phyloP scores from a whole-genome alignment of 805 yeast species.

The Teunomyces pallodes region DNA sequence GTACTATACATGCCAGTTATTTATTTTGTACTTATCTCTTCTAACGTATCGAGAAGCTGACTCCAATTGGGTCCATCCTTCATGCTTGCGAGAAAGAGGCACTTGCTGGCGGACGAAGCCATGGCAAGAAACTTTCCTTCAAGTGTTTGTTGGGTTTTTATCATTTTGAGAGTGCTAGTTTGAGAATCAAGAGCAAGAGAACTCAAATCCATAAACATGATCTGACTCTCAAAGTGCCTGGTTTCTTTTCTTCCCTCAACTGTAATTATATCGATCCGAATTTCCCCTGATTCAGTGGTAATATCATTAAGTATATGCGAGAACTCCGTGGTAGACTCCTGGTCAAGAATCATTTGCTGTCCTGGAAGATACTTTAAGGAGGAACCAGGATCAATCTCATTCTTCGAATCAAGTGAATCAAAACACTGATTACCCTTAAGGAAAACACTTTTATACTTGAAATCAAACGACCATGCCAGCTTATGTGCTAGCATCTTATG shows the following conservation, averaged over 20 bases:
- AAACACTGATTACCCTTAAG: neutral
- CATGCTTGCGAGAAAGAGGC: constrained; percentile 29
- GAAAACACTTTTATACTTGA: constrained; percentile 9
- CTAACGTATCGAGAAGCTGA: constrained; percentile 13
- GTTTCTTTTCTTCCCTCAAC: constrained; percentile 7
- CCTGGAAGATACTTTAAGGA: constrained; percentile 7
- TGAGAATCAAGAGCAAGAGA: constrained; percentile 5
- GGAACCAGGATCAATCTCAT: constrained; percentile 1
- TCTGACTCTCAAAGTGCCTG: constrained; percentile 9
- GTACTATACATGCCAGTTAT: constrained; percentile 4
- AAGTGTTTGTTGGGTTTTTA: neutral
- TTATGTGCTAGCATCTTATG: neutral
- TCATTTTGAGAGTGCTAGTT: neutral
- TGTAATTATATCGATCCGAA: constrained; percentile 10
- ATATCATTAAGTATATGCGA: constrained; percentile 1
- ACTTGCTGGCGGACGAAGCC: constrained; percentile 28
- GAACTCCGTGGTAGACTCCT: constrained; percentile 7
- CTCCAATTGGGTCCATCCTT: constrained; percentile 11
- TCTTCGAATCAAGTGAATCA: constrained; percentile 1
- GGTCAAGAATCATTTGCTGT: constrained; percentile 18
- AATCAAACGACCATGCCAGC: constrained; percentile 8
- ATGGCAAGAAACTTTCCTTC: constrained; percentile 6
- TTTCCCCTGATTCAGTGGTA: neutral
- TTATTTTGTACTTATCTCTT: constrained; percentile 7
- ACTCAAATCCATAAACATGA: constrained; percentile 14